phyloP scores from a whole-genome alignment of 495 filamentous ascomycete genomes.

The Pseudomonodictys pantanalensis region DNA sequence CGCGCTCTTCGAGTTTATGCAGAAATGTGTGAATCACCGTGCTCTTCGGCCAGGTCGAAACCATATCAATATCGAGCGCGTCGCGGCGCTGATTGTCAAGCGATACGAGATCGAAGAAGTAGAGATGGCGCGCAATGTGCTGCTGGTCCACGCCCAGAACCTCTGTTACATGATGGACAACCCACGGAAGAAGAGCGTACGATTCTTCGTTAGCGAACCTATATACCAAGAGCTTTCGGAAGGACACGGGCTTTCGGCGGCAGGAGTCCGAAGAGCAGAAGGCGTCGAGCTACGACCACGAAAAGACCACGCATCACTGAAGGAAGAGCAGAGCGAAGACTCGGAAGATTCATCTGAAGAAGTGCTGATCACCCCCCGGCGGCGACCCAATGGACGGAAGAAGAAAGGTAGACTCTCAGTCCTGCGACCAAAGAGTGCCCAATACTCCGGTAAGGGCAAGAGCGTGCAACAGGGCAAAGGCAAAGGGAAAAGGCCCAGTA shows the following conservation, averaged over 20 bases:
- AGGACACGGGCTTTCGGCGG: conserved; percentile 17
- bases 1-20: conserved; percentile 32
- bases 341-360: not conserved
- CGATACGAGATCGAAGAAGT: conserved; percentile 28
- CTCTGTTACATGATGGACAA: conserved; percentile 30
- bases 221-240: conserved; percentile 23
- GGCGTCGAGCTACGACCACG: conserved; percentile 18
- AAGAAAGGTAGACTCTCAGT: conserved; percentile 42
- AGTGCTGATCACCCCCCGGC: not conserved
- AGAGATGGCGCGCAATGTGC: conserved; percentile 16
- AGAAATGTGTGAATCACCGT: conserved; percentile 23
- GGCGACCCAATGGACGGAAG: not conserved
- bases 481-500: conserved; percentile 7
- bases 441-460: conserved; percentile 51
- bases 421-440: conserved; percentile 51
- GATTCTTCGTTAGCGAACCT: conserved; percentile 12
- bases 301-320: conserved; percentile 16
- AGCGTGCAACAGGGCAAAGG: conserved; percentile 20
- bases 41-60: conserved; percentile 8
- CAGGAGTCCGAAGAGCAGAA: conserved; percentile 13
- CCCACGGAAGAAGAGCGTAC: conserved; percentile 13
- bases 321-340: conserved; percentile 1
- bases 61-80: conserved; percentile 11
- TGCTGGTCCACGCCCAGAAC: conserved; percentile 31
- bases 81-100: conserved; percentile 20